A percentile compares a stretch with the other conserved stretches of the same genome.
phyloP scores from a whole-genome alignment of 2,329 filamentous ascomycete genomes.

The Myriangium duriaei region DNA sequence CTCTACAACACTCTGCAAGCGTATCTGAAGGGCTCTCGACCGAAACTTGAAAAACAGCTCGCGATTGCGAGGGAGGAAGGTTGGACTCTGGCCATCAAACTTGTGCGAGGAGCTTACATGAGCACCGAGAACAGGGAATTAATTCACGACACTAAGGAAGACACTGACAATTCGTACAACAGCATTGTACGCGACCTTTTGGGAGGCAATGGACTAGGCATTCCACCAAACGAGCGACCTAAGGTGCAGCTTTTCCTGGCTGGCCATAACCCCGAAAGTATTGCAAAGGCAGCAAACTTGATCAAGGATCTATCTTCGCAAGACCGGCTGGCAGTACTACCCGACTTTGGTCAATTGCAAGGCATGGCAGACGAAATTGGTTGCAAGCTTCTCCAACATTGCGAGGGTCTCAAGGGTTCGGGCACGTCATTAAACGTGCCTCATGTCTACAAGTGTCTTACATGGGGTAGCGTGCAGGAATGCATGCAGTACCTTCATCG shows the following conservation, averaged over 20 bases:
- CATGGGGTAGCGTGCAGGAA: conserved; percentile 19
- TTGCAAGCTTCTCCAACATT: conserved; percentile 15
- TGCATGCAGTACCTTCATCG: conserved; percentile 20
- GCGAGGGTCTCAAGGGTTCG: conserved; percentile 4
- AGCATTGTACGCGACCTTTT: conserved; percentile 16
- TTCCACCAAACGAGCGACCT: conserved; percentile 13
- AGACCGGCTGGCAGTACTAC: conserved; percentile 12
- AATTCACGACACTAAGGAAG: conserved; percentile 19
- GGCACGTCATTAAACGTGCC: conserved; percentile 12
- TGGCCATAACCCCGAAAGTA: conserved; percentile 17
- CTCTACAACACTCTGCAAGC: conserved; percentile 42
- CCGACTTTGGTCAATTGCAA: conserved; percentile 18
- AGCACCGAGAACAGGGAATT: conserved; percentile 28
- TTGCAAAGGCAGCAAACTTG: conserved; percentile 13
- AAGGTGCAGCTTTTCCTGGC: conserved; percentile 20
- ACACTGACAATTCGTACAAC: conserved; percentile 19
- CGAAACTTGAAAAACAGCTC: conserved; percentile 35
- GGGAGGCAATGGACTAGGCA: conserved; percentile 14
- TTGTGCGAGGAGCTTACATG: conserved; percentile 43
- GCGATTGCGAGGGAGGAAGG: conserved; percentile 32
- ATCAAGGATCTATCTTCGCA: conserved; percentile 12
- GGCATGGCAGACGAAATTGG: conserved; percentile 21
- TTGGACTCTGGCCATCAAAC: conserved; percentile 40
- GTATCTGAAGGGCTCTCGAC: conserved; percentile 38
- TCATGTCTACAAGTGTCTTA: conserved; percentile 18